Evolutionary conservation across 768 basidiomycete genomes (phyloP).

Genomic region (Suillus tomentosus): DNA sequence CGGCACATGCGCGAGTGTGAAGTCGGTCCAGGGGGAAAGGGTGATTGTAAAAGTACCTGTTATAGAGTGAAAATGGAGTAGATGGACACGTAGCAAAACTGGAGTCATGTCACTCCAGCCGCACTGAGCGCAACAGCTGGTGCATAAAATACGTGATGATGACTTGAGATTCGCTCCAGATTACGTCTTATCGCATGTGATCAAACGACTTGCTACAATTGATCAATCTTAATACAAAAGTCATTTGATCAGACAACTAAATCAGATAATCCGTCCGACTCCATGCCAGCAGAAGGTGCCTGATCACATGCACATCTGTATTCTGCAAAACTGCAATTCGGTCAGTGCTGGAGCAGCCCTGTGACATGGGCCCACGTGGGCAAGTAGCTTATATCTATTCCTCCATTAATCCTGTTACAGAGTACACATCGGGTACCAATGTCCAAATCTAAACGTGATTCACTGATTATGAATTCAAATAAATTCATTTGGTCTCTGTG

Average conservation of each 20-base stretch:
- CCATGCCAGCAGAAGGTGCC: background rate
- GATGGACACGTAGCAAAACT: slow-evolving; percentile 3
- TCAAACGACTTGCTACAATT: slow-evolving; percentile 1
- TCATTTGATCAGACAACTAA: background rate
- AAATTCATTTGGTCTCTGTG: slow-evolving; percentile 78
- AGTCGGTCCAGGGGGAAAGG: background rate
- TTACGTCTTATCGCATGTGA: slow-evolving; percentile 25
- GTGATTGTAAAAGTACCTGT: background rate
- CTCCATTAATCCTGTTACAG: slow-evolving; percentile 1
- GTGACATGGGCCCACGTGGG: background rate
- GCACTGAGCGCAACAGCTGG: background rate
- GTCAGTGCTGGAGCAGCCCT: background rate
- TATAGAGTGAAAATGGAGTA: background rate
- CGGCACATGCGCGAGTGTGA: slow-evolving; percentile 64
- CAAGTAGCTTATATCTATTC: background rate
- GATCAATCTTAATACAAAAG: background rate
- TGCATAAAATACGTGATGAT: background rate
- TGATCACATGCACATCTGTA: background rate
- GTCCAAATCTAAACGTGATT: slow-evolving; percentile 3
- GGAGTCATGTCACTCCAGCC: slow-evolving; percentile 17
- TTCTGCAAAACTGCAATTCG: background rate
- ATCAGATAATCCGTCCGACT: background rate
- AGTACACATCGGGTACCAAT: slow-evolving; percentile 4
- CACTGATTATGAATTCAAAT: slow-evolving; percentile 45
- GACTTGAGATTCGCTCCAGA: slow-evolving; percentile 18